A percentile compares a stretch with the other conserved stretches of the same genome.
These are phyloP conservation scores for Spergularia azorica DNA, from an alignment of 179 eudicot species.

Conservation along the genomic window DNA sequence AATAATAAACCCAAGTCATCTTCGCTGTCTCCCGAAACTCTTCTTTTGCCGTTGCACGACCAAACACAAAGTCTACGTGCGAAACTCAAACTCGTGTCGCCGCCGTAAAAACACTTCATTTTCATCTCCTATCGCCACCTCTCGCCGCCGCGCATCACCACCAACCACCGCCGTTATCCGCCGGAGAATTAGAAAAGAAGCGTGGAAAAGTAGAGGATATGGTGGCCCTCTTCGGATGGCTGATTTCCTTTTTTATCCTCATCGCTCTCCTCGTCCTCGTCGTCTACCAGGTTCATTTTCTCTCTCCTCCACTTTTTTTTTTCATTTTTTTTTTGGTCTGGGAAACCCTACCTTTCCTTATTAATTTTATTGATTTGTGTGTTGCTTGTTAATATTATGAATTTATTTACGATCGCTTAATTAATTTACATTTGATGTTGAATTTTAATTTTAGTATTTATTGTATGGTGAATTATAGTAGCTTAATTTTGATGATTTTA, in stretches of 20 bases:
- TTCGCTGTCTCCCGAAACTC: neutral
- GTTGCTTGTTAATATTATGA: too few relatives aligned
- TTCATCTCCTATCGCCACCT: neutral
- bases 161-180: too few relatives aligned
- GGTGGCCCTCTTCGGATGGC: slow-evolving; percentile 61
- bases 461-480: neutral
- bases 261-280: slow-evolving; percentile 54
- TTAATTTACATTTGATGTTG: too few relatives aligned
- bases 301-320: neutral
- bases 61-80: too few relatives aligned
- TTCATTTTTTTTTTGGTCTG: too few relatives aligned
- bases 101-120: neutral
- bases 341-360: neutral
- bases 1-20: slow-evolving; percentile 4
- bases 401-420: too few relatives aligned
- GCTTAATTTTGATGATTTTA: neutral
- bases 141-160: too few relatives aligned
- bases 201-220: slow-evolving; percentile 19
- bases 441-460: neutral
- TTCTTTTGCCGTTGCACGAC: neutral
- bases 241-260: slow-evolving; percentile 60
- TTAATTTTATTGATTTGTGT: neutral
- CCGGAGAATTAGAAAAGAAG: slow-evolving; percentile 22
- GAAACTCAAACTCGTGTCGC: too few relatives aligned
- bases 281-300: slow-evolving; percentile 54